Base-by-base conservation (phyloP, 106 monocot genomes). In the Iris macrosiphon region DNA sequence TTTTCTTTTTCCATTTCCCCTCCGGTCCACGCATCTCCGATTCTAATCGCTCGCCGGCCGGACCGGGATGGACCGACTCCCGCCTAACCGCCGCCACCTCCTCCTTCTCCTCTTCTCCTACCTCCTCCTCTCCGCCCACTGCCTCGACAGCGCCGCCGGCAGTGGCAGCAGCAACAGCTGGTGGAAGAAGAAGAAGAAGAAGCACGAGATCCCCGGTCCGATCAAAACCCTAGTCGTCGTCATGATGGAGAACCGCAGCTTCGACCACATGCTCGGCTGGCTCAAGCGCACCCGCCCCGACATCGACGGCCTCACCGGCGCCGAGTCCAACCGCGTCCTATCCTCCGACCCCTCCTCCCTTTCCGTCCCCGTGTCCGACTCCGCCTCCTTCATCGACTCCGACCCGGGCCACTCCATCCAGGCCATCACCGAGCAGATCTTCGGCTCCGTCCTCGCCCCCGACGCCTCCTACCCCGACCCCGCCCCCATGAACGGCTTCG, bases 391-490 rank as follows among this genome's bases (percentile, higher is more conserved):
- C 64, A 67, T 89, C 24, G 89, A 80, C 70, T 80, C 84, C 21
- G 89, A 89, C 61, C 89, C 89, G 21, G 89, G 89, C 46, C 89
- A 89, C 73, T 84, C 84, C 23, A 80, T 84, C 61, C 84, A 89
- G 74, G 89, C 77, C 47, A 89, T 89, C 70, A 73, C 80, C 43
- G 89, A 89, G 74, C 89, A 89, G 84, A 84, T 89, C 55, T 89
- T 89, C 49, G 89, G 89, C 15, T 59, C 68, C 35, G 49, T 43
- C 40, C 55, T 59, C 59, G 40, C 62, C 61, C 40, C 57, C 45
- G 45, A 68, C 23, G 59, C 62, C 31, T 72, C 80, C 57, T 57
- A 64, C 55, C 44, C 70, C 22, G 69, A 68, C 21, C 79, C 84
- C 12, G 74, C 84, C 13, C 83, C 88, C 45, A 84, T 89, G 89